Percentiles rank a stretch among this genome's conserved stretches.
Evolutionary conservation across 129 eudicot genomes (phyloP).

Genomic region (Flaveria robusta): DNA sequence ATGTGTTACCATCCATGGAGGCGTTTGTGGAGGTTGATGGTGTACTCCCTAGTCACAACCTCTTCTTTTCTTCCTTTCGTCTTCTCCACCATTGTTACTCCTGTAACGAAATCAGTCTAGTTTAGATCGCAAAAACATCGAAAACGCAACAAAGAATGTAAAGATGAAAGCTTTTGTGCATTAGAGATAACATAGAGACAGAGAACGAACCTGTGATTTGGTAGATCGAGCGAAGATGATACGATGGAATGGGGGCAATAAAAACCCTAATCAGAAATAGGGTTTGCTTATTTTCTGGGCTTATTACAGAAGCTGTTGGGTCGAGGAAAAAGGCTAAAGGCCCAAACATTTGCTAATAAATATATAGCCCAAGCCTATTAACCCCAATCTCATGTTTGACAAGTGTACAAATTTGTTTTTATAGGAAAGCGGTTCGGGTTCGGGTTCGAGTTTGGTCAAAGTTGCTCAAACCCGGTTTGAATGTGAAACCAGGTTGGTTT

Average conservation of each 20-base stretch:
- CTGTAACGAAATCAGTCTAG: not conserved
- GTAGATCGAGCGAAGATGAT: not conserved
- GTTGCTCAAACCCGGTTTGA: too few species aligned
- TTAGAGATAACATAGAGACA: not conserved
- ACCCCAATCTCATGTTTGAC: too few species aligned
- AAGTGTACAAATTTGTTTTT: too few species aligned
- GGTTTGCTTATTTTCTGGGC: constrained; percentile 8
- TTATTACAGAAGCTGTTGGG: not conserved
- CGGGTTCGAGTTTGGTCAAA: too few species aligned
- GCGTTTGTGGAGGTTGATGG: constrained; percentile 23
- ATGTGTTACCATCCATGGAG: constrained; percentile 14
- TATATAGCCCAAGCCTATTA: too few species aligned
- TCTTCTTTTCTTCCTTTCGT: constrained; percentile 18
- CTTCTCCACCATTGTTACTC: constrained; percentile 12
- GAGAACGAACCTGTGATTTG: constrained; percentile 9
- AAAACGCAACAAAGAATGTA: not conserved
- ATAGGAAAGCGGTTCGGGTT: too few species aligned
- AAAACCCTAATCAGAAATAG: not conserved
- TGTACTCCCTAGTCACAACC: constrained; percentile 17
- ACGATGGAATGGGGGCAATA: not conserved
- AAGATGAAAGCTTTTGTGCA: not conserved
- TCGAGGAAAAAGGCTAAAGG: not conserved
- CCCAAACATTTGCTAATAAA: not conserved
- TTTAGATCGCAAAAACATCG: not conserved
- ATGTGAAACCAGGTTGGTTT: too few species aligned